phyloP scores from a whole-genome alignment of 2,329 filamentous ascomycete species.

The Hirsutella thompsonii region DNA sequence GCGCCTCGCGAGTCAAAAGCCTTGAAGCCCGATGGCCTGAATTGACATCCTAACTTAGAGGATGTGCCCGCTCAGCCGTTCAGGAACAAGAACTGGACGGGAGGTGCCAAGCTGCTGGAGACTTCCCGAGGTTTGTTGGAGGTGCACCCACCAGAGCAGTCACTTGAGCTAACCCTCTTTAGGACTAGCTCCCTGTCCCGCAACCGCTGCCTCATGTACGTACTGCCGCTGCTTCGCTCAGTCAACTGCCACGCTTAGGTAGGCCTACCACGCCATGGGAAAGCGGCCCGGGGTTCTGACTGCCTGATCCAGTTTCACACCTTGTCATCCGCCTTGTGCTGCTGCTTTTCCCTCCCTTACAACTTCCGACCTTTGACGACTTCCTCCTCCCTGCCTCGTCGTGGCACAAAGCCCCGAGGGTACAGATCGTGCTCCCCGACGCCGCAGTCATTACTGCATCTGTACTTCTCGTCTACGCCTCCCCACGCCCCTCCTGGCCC shows the following conservation, averaged over 20 bases:
- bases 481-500: not conserved
- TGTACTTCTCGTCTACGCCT: not conserved
- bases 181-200: not conserved
- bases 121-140: too few relatives aligned
- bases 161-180: conserved; percentile 3
- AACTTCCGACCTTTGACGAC: not conserved
- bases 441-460: not conserved
- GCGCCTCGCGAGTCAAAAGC: too few relatives aligned
- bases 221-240: conserved; percentile 1
- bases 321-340: not conserved
- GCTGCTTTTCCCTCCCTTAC: too few relatives aligned
- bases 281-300: not conserved
- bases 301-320: not conserved
- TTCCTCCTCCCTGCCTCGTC: not conserved
- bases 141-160: not conserved
- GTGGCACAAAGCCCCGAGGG: not conserved
- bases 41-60: too few relatives aligned
- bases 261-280: not conserved
- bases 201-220: not conserved
- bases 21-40: too few relatives aligned
- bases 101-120: too few relatives aligned
- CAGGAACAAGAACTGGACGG: too few relatives aligned
- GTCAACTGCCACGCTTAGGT: too few relatives aligned
- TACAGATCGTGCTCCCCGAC: not conserved
- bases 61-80: too few relatives aligned